Conservation (phyloP, 1,139 yeast species). For the Pichia inconspicua region DNA sequence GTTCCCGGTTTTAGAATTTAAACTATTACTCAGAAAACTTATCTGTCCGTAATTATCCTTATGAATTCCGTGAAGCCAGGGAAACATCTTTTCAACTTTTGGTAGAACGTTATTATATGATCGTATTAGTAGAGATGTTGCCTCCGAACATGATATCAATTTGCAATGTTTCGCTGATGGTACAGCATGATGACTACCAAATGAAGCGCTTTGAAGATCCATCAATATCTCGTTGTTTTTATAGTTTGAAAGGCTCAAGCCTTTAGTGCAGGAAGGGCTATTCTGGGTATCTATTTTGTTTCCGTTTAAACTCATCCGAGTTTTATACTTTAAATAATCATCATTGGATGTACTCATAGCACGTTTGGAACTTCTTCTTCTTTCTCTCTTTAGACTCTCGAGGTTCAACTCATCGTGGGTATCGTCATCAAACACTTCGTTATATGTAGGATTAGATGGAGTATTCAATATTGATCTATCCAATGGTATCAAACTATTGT, state of each 20-base stretch:
- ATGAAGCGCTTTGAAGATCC: conserved; percentile 11
- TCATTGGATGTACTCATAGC: conserved; percentile 26
- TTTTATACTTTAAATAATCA: conserved; percentile 21
- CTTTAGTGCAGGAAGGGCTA: background rate
- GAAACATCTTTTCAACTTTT: conserved; percentile 62
- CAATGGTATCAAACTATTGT: background rate
- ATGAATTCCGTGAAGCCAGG: conserved; percentile 83
- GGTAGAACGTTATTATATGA: conserved; percentile 54
- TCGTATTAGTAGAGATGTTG: conserved; percentile 32
- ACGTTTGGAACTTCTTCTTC: conserved; percentile 22
- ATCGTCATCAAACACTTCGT: conserved; percentile 4
- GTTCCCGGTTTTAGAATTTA: background rate
- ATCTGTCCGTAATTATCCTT: conserved; percentile 44
- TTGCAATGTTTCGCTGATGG: conserved; percentile 14
- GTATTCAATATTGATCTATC: background rate
- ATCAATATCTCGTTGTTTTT: conserved; percentile 1
- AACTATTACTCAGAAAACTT: conserved; percentile 22
- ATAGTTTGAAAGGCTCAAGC: background rate
- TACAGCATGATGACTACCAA: conserved; percentile 14
- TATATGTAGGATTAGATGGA: background rate
- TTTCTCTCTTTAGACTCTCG: background rate
- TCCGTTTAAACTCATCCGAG: conserved; percentile 16
- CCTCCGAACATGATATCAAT: conserved; percentile 21
- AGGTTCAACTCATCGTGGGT: background rate
- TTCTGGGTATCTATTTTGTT: background rate